These are phyloP conservation scores for Pseudoturritis turrita DNA, from an alignment of 345 rosid species.

Conservation along the genomic window DNA sequence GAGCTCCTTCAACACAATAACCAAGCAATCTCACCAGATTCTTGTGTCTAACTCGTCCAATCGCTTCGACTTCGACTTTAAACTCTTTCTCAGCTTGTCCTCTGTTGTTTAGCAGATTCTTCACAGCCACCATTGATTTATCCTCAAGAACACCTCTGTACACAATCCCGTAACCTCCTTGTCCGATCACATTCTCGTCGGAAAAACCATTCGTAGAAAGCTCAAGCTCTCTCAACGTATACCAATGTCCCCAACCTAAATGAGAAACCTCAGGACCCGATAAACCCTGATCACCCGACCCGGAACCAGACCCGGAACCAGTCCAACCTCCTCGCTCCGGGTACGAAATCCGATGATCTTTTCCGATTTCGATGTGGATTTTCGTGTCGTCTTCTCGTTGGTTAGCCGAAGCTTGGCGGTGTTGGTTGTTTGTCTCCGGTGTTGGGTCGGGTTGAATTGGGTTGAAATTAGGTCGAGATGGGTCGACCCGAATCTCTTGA, in stretches of 20 bases:
- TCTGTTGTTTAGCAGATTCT: slow-evolving; percentile 88
- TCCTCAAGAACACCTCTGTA: slow-evolving; percentile 73
- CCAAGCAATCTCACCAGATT: slow-evolving; percentile 93
- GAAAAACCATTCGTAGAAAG: slow-evolving; percentile 65
- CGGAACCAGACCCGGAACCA: slow-evolving; percentile 51
- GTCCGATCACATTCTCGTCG: slow-evolving; percentile 84
- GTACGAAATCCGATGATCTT: slow-evolving; percentile 73
- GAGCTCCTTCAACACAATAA: slow-evolving; percentile 97
- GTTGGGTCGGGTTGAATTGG: slow-evolving; percentile 46
- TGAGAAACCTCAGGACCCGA: slow-evolving; percentile 90
- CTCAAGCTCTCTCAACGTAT: slow-evolving; percentile 89
- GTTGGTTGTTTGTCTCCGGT: slow-evolving; percentile 34
- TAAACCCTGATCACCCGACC: slow-evolving; percentile 56
- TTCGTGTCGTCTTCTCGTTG: slow-evolving; percentile 44
- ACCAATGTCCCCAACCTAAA: slow-evolving; percentile 99
- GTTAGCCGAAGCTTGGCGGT: slow-evolving; percentile 21
- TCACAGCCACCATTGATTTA: slow-evolving; percentile 65
- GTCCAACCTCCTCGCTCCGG: slow-evolving; percentile 63
- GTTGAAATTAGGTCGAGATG: slow-evolving; percentile 29
- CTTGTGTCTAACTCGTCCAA: slow-evolving; percentile 92
- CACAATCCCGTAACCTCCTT: slow-evolving; percentile 98
- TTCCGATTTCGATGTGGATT: slow-evolving; percentile 83
- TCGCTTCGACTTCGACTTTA: slow-evolving; percentile 95
- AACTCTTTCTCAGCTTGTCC: slow-evolving; percentile 99
- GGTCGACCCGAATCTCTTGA: slow-evolving; percentile 66